phyloP scores from a whole-genome alignment of 257 asterid species.

The Fraxinus anomala region DNA sequence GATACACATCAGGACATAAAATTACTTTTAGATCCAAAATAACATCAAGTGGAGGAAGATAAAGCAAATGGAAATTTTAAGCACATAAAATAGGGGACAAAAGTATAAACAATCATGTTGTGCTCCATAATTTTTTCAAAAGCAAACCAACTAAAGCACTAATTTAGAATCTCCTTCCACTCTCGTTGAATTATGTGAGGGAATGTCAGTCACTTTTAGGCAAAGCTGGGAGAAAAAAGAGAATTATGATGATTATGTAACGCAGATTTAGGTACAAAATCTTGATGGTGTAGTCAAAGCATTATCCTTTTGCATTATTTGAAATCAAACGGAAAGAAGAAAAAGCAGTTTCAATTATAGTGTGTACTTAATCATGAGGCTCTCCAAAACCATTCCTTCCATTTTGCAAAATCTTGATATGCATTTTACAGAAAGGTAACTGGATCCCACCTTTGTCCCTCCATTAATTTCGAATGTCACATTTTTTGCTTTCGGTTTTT shows the following conservation, averaged over 20 bases:
- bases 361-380: conserved; percentile 28
- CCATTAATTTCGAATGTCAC: conserved; percentile 21
- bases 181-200: conserved; percentile 49
- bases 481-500: not conserved
- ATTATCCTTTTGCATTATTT: conserved; percentile 40
- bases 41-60: conserved; percentile 33
- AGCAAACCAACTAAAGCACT: conserved; percentile 39
- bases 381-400: conserved; percentile 39
- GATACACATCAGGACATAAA: conserved; percentile 37
- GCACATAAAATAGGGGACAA: conserved; percentile 31
- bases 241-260: conserved; percentile 36
- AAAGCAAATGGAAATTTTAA: not conserved
- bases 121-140: conserved; percentile 35
- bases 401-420: conserved; percentile 38
- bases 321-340: conserved; percentile 4
- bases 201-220: conserved; percentile 47
- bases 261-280: conserved; percentile 21
- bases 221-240: conserved; percentile 40
- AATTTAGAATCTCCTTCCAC: conserved; percentile 40
- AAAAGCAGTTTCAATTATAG: conserved; percentile 35
- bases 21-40: conserved; percentile 40
- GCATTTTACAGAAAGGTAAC: conserved; percentile 34
- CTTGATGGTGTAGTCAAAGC: conserved; percentile 44
- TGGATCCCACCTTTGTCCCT: conserved; percentile 42
- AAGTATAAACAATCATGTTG: conserved; percentile 27